Percentiles rank a stretch among this genome's conserved stretches.
phyloP scores from a whole-genome alignment of 371 early-diverging fungal genomes.

The Coemansia sp. region DNA sequence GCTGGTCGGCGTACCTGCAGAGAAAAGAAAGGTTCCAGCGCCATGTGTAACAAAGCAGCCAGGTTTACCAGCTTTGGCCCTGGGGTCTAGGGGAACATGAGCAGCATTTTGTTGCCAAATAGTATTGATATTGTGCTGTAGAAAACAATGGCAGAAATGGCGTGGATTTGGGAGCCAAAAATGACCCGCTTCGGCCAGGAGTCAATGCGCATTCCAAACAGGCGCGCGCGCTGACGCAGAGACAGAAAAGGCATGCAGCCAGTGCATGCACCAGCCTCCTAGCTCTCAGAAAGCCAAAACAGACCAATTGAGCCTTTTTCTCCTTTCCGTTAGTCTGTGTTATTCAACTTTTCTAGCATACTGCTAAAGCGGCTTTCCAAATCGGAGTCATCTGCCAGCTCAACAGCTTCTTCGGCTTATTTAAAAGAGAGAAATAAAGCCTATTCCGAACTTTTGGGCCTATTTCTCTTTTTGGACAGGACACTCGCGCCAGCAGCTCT shows the following conservation, averaged over 20 bases:
- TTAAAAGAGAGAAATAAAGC: no score
- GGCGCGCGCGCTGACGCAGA: not conserved
- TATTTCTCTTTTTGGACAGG: not conserved
- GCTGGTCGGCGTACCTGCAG: not conserved
- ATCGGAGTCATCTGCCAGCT: conserved; percentile 6
- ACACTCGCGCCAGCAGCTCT: no score
- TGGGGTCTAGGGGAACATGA: no score
- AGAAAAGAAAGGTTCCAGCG: not conserved
- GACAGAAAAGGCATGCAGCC: not conserved
- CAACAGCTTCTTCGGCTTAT: not conserved
- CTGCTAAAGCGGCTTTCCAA: not conserved
- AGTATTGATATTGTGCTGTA: no score
- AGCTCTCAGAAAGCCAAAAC: not conserved
- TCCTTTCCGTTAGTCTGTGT: not conserved
- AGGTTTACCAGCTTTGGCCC: not conserved
- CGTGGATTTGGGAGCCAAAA: not conserved
- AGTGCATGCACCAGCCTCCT: not conserved
- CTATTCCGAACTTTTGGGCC: conserved; percentile 4
- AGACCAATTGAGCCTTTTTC: conserved; percentile 2
- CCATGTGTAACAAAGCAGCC: not conserved
- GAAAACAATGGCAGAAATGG: not conserved
- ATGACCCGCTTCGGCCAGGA: not conserved
- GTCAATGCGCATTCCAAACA: not conserved
- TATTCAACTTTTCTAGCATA: not conserved
- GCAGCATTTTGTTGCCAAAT: no score